Evolutionary conservation across 1,284 basidiomycete species (phyloP).

Genomic region (Lentinus polychrous): DNA sequence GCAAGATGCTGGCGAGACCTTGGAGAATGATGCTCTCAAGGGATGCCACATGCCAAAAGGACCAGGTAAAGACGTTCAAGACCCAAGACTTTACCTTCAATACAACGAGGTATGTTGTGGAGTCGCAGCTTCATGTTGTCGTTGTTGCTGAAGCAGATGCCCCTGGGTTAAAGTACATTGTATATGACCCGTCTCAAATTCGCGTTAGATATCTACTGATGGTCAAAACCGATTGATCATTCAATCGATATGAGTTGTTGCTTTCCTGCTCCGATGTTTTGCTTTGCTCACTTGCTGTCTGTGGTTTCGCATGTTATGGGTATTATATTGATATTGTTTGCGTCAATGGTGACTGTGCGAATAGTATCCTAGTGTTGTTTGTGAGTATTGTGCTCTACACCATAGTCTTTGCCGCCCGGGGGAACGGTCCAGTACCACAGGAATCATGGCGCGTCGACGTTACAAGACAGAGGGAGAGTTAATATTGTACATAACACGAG

Average conservation of each 20-base stretch:
- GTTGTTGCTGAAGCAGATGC: background rate
- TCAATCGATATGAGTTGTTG: background rate
- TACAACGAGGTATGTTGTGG: slow-evolving; percentile 45
- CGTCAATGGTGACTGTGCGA: too few relatives aligned
- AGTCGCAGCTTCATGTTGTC: background rate
- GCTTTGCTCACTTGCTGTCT: too few relatives aligned
- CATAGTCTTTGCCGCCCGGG: too few relatives aligned
- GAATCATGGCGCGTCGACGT: too few relatives aligned
- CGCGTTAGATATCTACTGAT: slow-evolving; percentile 35
- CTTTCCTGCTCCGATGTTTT: too few relatives aligned
- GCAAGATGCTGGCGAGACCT: slow-evolving; percentile 51
- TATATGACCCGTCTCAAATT: slow-evolving; percentile 35
- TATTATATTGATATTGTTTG: too few relatives aligned
- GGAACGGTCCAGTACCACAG: too few relatives aligned
- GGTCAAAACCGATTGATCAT: slow-evolving; percentile 30
- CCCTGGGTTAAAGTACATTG: slow-evolving; percentile 24
- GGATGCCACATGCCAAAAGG: slow-evolving; percentile 58
- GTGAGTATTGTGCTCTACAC: too few relatives aligned
- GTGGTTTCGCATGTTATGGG: too few relatives aligned
- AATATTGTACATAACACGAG: too few relatives aligned
- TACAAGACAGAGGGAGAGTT: too few relatives aligned
- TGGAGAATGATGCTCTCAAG: slow-evolving; percentile 41
- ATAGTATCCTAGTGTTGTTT: too few relatives aligned
- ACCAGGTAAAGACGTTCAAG: slow-evolving; percentile 29
- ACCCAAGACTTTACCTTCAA: slow-evolving; percentile 29